Conservation (phyloP, 2,329 filamentous ascomycete species). For the Aspergillus fructus region DNA sequence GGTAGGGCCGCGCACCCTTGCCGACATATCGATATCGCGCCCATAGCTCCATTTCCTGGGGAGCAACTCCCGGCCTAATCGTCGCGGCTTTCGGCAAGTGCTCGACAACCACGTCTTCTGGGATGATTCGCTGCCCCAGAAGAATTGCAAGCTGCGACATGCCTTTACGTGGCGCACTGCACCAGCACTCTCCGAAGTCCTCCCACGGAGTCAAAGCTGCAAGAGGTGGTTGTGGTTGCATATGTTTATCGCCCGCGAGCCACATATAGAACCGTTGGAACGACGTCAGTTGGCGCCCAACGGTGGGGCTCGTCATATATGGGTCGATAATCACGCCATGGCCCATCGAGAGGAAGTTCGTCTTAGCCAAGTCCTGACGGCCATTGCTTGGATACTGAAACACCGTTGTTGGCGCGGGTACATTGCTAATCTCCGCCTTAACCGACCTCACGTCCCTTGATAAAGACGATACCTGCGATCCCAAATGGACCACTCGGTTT, state of each 20-base stretch:
- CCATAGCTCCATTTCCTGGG: conserved; percentile 70
- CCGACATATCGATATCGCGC: conserved; percentile 46
- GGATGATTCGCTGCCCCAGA: conserved; percentile 54
- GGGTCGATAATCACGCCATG: conserved; percentile 66
- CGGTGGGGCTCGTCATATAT: conserved; percentile 59
- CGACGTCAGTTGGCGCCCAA: conserved; percentile 29
- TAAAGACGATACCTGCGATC: conserved; percentile 30
- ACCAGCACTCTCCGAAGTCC: conserved; percentile 87
- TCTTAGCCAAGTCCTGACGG: conserved; percentile 34
- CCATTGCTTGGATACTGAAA: conserved; percentile 14
- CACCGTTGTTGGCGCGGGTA: conserved; percentile 22
- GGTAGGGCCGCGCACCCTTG: neutral
- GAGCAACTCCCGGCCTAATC: conserved; percentile 60
- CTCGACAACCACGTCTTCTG: conserved; percentile 70
- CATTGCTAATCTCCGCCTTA: conserved; percentile 3
- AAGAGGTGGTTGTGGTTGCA: conserved; percentile 41
- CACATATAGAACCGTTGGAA: conserved; percentile 20
- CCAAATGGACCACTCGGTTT: conserved; percentile 28
- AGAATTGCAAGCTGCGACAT: conserved; percentile 43
- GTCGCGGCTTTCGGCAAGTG: conserved; percentile 66
- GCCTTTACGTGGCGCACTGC: conserved; percentile 54
- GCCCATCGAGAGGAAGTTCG: conserved; percentile 72
- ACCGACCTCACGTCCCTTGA: conserved; percentile 6
- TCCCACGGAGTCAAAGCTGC: conserved; percentile 68
- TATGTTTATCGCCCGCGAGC: conserved; percentile 8